Evolutionary conservation across 306 rosid species (phyloP).

Genomic region (Trifolium repens): DNA sequence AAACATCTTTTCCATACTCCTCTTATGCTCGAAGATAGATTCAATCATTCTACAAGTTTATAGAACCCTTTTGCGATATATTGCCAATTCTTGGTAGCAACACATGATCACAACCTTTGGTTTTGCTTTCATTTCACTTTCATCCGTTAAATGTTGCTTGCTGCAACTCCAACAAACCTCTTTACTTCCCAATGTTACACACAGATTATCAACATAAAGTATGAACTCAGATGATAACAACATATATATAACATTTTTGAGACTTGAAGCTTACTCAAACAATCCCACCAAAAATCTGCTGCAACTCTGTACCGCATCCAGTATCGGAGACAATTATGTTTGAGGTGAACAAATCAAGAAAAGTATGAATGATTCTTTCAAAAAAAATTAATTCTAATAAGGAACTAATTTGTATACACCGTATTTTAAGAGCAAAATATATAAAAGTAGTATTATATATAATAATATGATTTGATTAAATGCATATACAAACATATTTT

Average conservation of each 20-base stretch:
- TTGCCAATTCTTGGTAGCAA: constrained; percentile 24
- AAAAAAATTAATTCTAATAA: too few relatives aligned
- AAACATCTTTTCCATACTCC: too few relatives aligned
- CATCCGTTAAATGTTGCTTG: background rate
- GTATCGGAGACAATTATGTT: too few relatives aligned
- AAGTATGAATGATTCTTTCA: too few relatives aligned
- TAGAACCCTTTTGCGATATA: background rate
- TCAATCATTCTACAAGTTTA: background rate
- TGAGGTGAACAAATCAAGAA: too few relatives aligned
- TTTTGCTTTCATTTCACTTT: constrained; percentile 36
- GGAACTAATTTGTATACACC: too few relatives aligned
- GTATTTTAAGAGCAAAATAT: too few relatives aligned
- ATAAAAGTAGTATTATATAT: too few relatives aligned
- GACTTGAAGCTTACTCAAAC: background rate
- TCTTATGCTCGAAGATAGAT: too few relatives aligned
- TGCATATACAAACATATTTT: too few relatives aligned
- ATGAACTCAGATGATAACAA: background rate
- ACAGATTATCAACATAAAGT: background rate
- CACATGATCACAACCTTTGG: background rate
- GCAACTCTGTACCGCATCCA: background rate
- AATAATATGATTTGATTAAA: too few relatives aligned
- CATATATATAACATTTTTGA: background rate
- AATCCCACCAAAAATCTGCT: background rate
- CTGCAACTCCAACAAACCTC: constrained; percentile 42
- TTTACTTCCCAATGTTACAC: constrained; percentile 1